Evolutionary conservation across 2,329 filamentous ascomycete genomes (phyloP), one percentile per base, ranked within the genome.

Genomic region (Leptoxyphium fumago): DNA sequence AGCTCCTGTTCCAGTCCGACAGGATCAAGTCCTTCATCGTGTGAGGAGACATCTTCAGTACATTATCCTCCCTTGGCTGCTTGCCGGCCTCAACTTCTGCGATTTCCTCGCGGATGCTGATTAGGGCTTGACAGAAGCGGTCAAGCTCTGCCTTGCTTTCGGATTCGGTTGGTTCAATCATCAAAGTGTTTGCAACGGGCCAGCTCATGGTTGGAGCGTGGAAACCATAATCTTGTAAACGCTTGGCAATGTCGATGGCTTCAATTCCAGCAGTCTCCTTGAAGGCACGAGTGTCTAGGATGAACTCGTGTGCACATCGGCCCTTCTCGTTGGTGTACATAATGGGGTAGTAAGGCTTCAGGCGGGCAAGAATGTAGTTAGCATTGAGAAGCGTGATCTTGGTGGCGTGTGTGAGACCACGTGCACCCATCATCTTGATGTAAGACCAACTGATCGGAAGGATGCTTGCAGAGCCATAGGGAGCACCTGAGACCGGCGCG

Each of bases 121-220:
- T 84, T 38, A 96, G 70, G 0, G 89, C 86, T 51, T 95, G 82
- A 48, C 87, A 84, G 71, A 95, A 95, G 17, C 89, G 81, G 64
- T 95, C 89, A 2, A 96, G 76, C 70, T 96, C 89, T 49, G 82
- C 82, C 63, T 91, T 88, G 64, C 77, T 84, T 70, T 96, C 89
- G 11, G 82, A 88, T 67, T 95, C 89, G 0, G 89, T 96, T 2
- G 89, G 89, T 69, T 96, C 89, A 52, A 96, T 94, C 89, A 96
- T 96, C 39, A 96, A 77, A 1, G 89, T 95, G 66, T 93, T 93
- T 43, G 85, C 76, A 2, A 96, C 87, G 1, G 89, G 89, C 84
- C 85, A 95, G 61, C 80, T 87, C 89, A 96, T 95, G 43, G 89
- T 96, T 0, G 89, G 89, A 1, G 88, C 84, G 64, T 96, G 89